phyloP scores from a whole-genome alignment of 805 yeast genomes.

The Candida maltosa region DNA sequence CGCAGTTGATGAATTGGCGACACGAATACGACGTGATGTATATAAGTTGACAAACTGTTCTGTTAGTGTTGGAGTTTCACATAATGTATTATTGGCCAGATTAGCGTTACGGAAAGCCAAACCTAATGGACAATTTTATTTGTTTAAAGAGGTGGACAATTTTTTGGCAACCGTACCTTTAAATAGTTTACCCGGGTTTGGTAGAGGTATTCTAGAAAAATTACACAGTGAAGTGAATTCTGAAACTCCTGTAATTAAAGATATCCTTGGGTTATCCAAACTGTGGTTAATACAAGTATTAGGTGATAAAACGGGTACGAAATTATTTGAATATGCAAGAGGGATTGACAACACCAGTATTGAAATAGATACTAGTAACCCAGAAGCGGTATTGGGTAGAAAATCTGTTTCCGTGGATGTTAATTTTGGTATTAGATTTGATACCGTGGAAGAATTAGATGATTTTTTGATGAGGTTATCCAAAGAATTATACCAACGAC shows the following conservation, averaged over 20 bases:
- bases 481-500: constrained; percentile 54
- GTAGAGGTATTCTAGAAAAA: constrained; percentile 47
- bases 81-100: constrained; percentile 74
- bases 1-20: constrained; percentile 19
- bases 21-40: constrained; percentile 39
- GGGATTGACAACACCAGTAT: constrained; percentile 69
- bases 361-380: constrained; percentile 46
- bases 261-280: constrained; percentile 33
- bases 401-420: constrained; percentile 85
- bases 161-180: constrained; percentile 35
- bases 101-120: constrained; percentile 72
- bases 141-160: constrained; percentile 23
- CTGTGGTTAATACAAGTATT: constrained; percentile 41
- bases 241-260: constrained; percentile 21
- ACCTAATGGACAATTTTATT: constrained; percentile 62
- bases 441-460: constrained; percentile 58
- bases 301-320: constrained; percentile 71
- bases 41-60: constrained; percentile 51
- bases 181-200: constrained; percentile 61
- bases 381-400: constrained; percentile 45
- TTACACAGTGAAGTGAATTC: constrained; percentile 30
- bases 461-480: constrained; percentile 56
- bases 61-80: constrained; percentile 78
- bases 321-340: constrained; percentile 53
- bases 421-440: constrained; percentile 85